These are phyloP conservation scores for Termitomyces sp. DNA, from an alignment of 768 basidiomycete species.

Conservation along the genomic window DNA sequence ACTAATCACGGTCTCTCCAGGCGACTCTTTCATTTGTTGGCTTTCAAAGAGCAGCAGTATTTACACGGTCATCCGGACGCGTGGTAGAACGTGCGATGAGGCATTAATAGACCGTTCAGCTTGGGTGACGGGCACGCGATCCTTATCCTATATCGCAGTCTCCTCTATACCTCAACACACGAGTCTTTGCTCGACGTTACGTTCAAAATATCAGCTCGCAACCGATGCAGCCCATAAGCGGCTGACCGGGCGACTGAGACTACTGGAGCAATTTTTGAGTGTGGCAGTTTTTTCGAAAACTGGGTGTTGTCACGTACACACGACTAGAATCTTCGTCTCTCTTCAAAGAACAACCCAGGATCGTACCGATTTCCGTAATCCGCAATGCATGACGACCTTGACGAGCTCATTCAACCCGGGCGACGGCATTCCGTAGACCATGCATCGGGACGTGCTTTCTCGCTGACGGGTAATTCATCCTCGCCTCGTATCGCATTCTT, in stretches of 20 bases:
- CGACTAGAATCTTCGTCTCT: background rate
- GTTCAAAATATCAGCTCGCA: background rate
- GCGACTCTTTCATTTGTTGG: background rate
- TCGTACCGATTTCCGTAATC: too few relatives aligned
- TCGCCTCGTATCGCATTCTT: background rate
- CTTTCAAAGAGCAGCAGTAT: too few relatives aligned
- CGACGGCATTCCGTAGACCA: background rate
- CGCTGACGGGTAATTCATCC: background rate
- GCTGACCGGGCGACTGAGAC: background rate
- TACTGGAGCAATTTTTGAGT: background rate
- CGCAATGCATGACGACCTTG: background rate
- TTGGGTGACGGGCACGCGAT: too few relatives aligned
- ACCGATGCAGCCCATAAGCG: background rate
- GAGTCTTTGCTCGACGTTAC: too few relatives aligned
- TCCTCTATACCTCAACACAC: too few relatives aligned
- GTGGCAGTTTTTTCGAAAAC: too few relatives aligned
- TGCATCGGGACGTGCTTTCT: too few relatives aligned
- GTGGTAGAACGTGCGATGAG: too few relatives aligned
- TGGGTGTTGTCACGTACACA: background rate
- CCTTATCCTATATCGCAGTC: too few relatives aligned
- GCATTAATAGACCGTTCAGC: too few relatives aligned
- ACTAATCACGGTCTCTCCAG: background rate
- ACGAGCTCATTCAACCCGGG: background rate
- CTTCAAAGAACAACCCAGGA: background rate
- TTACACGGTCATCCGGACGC: too few relatives aligned